A percentile compares a stretch with the other conserved stretches of the same genome.
These are phyloP conservation scores for Salicornia ramosissima DNA, from an alignment of 148 eudicot species.

Conservation along the genomic window DNA sequence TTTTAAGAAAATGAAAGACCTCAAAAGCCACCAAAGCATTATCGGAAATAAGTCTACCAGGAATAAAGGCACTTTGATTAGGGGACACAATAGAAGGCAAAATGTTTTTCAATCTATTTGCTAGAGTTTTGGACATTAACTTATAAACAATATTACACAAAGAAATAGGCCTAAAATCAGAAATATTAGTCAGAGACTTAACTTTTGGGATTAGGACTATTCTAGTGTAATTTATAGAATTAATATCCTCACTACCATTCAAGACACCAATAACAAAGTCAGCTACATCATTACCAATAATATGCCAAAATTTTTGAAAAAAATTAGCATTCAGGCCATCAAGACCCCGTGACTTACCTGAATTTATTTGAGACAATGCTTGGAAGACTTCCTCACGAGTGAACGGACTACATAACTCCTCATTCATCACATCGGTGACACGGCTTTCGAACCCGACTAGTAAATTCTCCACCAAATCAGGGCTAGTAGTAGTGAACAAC, in stretches of 20 bases:
- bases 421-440: neutral
- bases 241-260: neutral
- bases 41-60: neutral
- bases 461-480: neutral
- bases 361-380: neutral
- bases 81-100: neutral
- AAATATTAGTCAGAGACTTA: neutral
- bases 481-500: neutral
- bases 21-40: neutral
- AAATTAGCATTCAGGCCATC: neutral
- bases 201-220: neutral
- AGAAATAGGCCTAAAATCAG: neutral
- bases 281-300: no score
- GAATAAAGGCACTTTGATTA: neutral
- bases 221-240: neutral
- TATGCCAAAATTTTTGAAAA: no score
- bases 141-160: conserved; percentile 1
- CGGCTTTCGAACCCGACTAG: neutral
- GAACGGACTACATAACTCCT: neutral
- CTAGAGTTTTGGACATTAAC: neutral
- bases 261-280: neutral
- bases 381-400: neutral
- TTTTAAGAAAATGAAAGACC: neutral
- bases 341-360: neutral
- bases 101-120: neutral